Conservation (phyloP, 75 land plant species). For the Picea glauca region DNA sequence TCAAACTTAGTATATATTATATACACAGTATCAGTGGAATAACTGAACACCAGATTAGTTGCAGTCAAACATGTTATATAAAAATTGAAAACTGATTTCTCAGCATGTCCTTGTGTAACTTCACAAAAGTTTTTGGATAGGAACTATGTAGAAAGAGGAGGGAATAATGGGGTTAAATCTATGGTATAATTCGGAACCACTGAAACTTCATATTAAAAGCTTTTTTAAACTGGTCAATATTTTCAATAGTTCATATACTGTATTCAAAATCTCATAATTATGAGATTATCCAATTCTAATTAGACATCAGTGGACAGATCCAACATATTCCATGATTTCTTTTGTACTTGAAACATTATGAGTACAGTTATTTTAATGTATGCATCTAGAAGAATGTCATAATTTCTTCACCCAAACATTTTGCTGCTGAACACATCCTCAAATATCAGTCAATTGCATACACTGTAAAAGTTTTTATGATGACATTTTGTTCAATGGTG, state of each 20-base stretch:
- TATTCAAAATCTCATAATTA: background rate
- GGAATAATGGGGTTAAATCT: background rate
- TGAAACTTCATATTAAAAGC: background rate
- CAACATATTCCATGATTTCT: background rate
- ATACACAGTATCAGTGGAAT: too few species aligned
- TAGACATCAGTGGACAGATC: background rate
- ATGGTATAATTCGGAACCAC: background rate
- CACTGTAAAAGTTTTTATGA: background rate
- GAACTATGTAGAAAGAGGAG: background rate
- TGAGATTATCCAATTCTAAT: background rate
- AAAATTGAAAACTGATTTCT: too few species aligned
- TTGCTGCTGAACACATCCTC: background rate
- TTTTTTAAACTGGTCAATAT: too few species aligned
- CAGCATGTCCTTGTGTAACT: too few species aligned
- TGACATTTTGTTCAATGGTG: background rate
- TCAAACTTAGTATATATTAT: too few species aligned
- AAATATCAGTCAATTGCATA: background rate
- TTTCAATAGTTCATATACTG: too few species aligned
- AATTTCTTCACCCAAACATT: background rate
- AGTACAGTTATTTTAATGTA: background rate
- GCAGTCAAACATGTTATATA: too few species aligned
- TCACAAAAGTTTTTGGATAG: too few species aligned
- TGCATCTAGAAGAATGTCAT: background rate
- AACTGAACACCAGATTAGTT: too few species aligned
- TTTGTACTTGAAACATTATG: too few species aligned